Conservation (phyloP, 768 basidiomycete species). For the Hebeloma cylindrosporum region DNA sequence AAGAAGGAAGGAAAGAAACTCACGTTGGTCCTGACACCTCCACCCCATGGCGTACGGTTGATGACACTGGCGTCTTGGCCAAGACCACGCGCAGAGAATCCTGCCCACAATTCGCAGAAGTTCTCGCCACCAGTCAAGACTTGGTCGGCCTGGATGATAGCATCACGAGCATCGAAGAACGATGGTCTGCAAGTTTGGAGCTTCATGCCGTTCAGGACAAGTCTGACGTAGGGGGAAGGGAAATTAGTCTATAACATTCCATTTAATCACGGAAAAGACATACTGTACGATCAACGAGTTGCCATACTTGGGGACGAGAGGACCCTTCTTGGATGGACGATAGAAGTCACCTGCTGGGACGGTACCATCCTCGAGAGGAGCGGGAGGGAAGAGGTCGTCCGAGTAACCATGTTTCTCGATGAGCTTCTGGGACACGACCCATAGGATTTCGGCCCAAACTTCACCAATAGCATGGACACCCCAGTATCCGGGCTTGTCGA, state of each 20-base stretch:
- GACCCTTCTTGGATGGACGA: slow-evolving; percentile 45
- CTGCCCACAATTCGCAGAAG: slow-evolving; percentile 82
- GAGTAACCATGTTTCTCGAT: slow-evolving; percentile 83
- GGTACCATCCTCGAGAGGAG: slow-evolving; percentile 59
- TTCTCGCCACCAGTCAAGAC: slow-evolving; percentile 93
- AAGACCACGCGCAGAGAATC: slow-evolving; percentile 80
- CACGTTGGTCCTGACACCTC: slow-evolving; percentile 75
- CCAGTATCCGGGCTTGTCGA: slow-evolving; percentile 93
- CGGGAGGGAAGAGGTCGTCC: slow-evolving; percentile 79
- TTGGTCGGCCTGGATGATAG: slow-evolving; percentile 89
- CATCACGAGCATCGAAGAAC: slow-evolving; percentile 88
- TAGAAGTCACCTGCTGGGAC: slow-evolving; percentile 79
- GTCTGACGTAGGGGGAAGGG: slow-evolving; percentile 44
- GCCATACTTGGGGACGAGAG: slow-evolving; percentile 85
- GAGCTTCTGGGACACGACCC: slow-evolving; percentile 72
- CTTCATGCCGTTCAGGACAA: slow-evolving; percentile 93
- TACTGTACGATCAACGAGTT: slow-evolving; percentile 81
- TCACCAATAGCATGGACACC: slow-evolving; percentile 91
- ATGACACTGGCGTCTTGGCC: slow-evolving; percentile 74
- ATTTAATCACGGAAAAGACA: slow-evolving; percentile 20
- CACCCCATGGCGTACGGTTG: slow-evolving; percentile 89
- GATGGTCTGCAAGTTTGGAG: slow-evolving; percentile 87
- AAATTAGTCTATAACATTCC: not conserved
- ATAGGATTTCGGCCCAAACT: slow-evolving; percentile 93
- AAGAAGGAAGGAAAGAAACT: slow-evolving; percentile 7